Conservation (phyloP, 2,329 filamentous ascomycete species). For the Emmonsiellopsis sp. region DNA sequence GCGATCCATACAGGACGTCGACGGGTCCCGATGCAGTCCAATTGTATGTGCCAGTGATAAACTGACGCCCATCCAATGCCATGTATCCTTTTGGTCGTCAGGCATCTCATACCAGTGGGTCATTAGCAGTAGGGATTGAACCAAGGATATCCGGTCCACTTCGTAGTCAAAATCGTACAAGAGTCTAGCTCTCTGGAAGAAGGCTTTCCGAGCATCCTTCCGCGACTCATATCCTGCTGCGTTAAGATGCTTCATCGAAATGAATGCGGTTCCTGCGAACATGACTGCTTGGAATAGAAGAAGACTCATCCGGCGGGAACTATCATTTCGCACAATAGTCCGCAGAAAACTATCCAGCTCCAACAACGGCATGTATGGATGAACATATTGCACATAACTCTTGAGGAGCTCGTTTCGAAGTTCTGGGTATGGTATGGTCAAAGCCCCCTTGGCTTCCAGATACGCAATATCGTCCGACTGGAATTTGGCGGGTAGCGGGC, state of each 20-base stretch:
- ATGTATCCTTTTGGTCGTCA: constrained; percentile 94
- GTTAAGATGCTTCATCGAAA: constrained; percentile 67
- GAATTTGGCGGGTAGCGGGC: constrained; percentile 67
- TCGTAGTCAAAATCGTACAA: constrained; percentile 96
- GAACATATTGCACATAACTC: constrained; percentile 79
- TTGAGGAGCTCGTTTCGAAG: constrained; percentile 75
- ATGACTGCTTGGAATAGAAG: constrained; percentile 89
- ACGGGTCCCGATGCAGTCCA: constrained; percentile 79
- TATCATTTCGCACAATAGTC: constrained; percentile 56
- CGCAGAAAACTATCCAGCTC: constrained; percentile 54
- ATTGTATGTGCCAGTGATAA: constrained; percentile 90
- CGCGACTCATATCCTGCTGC: constrained; percentile 69
- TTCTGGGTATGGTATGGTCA: constrained; percentile 60
- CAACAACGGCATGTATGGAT: constrained; percentile 87
- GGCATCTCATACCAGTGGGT: constrained; percentile 98
- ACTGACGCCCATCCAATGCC: constrained; percentile 98
- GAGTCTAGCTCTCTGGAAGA: constrained; percentile 79
- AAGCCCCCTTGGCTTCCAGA: constrained; percentile 72
- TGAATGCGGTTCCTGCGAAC: constrained; percentile 84
- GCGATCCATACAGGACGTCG: constrained; percentile 63
- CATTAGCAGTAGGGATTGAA: constrained; percentile 83
- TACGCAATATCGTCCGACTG: constrained; percentile 75
- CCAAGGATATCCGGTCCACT: constrained; percentile 75
- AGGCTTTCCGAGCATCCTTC: constrained; percentile 75
- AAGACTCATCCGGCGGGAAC: constrained; percentile 64